phyloP scores from a whole-genome alignment of 2,329 filamentous ascomycete species.

The Colletotrichum sp. region DNA sequence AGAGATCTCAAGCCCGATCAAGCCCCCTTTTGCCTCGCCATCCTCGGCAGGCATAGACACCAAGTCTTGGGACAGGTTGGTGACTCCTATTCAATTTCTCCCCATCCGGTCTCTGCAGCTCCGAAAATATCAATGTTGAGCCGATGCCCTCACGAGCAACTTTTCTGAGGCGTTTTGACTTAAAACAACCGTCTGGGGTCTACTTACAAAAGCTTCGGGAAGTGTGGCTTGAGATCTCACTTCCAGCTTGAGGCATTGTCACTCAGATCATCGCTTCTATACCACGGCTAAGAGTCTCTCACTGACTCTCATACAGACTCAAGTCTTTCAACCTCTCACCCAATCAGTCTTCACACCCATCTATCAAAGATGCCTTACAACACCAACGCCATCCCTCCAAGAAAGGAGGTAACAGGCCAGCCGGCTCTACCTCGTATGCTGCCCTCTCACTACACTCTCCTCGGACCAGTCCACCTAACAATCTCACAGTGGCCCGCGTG shows the following conservation, averaged over 20 bases:
- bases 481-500: conserved; percentile 78
- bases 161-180: background rate
- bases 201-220: background rate
- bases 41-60: background rate
- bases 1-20: background rate
- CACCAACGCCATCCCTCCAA: conserved; percentile 79
- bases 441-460: background rate
- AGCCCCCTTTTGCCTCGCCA: background rate
- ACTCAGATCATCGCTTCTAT: background rate
- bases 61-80: background rate
- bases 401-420: conserved; percentile 83
- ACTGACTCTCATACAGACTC: background rate
- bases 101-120: background rate
- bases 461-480: background rate
- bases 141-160: background rate
- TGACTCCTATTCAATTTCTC: background rate
- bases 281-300: background rate
- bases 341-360: background rate
- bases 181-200: background rate
- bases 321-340: background rate
- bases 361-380: conserved; percentile 81
- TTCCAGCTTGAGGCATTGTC: background rate
- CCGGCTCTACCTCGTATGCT: conserved; percentile 81
- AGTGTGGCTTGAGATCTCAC: background rate
- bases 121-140: background rate